Percentiles rank a stretch among this genome's conserved stretches.
Evolutionary conservation across 2,329 filamentous ascomycete species (phyloP).

Genomic region (Fusarium phyllophilum): DNA sequence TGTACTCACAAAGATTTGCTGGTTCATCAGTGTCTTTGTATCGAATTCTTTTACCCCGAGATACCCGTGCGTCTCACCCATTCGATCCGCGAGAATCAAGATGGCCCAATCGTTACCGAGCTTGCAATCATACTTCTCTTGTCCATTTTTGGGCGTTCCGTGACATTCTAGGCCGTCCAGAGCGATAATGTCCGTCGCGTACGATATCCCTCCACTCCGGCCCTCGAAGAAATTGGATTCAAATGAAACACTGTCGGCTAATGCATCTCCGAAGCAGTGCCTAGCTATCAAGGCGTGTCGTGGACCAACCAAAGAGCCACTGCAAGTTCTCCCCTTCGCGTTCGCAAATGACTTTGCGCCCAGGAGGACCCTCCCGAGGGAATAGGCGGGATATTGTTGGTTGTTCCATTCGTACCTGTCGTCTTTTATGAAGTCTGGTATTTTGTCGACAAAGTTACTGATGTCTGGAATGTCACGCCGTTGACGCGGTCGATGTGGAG

Average conservation of each 20-base stretch:
- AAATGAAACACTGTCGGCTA: not conserved
- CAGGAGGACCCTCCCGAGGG: not conserved
- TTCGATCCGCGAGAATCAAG: slow-evolving; percentile 3
- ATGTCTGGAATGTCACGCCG: not conserved
- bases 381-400: slow-evolving; percentile 8
- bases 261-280: not conserved
- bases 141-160: too few species aligned
- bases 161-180: not conserved
- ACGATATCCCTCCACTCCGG: not conserved
- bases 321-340: not conserved
- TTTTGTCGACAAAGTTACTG: too few species aligned
- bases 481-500: not conserved
- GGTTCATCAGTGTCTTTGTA: not conserved
- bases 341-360: not conserved
- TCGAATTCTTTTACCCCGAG: not conserved
- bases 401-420: not conserved
- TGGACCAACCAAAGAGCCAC: slow-evolving; percentile 10
- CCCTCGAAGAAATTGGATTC: not conserved
- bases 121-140: not conserved
- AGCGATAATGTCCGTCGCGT: not conserved
- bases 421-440: not conserved
- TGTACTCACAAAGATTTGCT: not conserved
- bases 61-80: slow-evolving; percentile 9
- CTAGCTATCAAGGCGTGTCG: slow-evolving; percentile 10
- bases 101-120: slow-evolving; percentile 14